These are phyloP conservation scores for Pythium phragmitis DNA, from an alignment of 352 stramenopile species.

Conservation along the genomic window DNA sequence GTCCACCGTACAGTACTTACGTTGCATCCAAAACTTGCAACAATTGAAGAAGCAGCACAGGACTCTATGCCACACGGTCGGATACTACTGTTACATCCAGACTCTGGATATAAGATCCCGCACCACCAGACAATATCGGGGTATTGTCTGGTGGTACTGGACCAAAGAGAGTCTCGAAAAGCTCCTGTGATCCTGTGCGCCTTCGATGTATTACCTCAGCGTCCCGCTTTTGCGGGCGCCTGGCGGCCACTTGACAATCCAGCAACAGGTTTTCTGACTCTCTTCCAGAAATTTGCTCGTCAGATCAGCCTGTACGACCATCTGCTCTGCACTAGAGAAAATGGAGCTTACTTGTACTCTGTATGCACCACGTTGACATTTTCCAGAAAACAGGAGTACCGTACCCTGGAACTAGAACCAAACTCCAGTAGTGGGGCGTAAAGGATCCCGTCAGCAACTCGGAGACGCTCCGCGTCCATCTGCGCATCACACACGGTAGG, in stretches of 20 bases:
- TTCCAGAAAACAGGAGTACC: constrained; percentile 9
- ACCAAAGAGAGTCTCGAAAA: not conserved
- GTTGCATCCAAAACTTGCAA: too few species aligned
- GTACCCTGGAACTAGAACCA: constrained; percentile 9
- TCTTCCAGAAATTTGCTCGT: constrained; percentile 10
- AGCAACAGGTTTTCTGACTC: constrained; percentile 9
- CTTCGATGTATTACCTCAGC: not conserved
- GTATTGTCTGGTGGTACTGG: too few species aligned
- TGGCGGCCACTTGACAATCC: constrained; percentile 1
- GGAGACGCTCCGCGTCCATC: not conserved
- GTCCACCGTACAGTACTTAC: too few species aligned
- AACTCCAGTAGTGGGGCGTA: constrained; percentile 3
- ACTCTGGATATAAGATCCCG: too few species aligned
- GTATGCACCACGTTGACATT: not conserved
- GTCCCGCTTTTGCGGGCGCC: not conserved
- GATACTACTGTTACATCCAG: too few species aligned
- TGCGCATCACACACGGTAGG: not conserved
- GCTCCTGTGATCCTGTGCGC: not conserved
- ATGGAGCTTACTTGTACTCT: not conserved
- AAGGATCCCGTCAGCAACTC: constrained; percentile 1
- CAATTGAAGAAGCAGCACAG: too few species aligned
- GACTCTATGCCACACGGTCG: too few species aligned
- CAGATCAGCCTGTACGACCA: constrained; percentile 3
- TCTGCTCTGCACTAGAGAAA: constrained; percentile 13
- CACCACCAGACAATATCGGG: too few species aligned